These are phyloP conservation scores for Funneliformis geosporum DNA, from an alignment of 192 early-diverging fungal genomes.

Conservation along the genomic window DNA sequence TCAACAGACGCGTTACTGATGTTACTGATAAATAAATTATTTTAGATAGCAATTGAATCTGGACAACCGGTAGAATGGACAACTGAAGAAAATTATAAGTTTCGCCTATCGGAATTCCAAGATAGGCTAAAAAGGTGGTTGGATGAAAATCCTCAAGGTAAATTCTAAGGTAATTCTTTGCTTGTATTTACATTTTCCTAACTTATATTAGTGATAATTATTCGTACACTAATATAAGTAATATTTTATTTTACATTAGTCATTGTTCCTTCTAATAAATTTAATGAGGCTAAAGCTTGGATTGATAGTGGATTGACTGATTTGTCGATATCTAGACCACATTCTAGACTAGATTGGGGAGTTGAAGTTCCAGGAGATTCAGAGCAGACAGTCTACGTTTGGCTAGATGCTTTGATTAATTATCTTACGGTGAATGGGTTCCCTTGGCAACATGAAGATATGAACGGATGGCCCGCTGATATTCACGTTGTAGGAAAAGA, in stretches of 20 bases:
- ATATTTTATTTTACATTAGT: slow-evolving; percentile 36
- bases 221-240: no score
- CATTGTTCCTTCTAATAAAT: slow-evolving; percentile 65
- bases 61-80: slow-evolving; percentile 89
- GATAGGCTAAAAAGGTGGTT: slow-evolving; percentile 70
- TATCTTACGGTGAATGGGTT: slow-evolving; percentile 88
- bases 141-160: slow-evolving; percentile 60
- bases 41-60: slow-evolving; percentile 73
- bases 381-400: slow-evolving; percentile 93
- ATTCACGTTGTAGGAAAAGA: slow-evolving; percentile 94
- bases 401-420: slow-evolving; percentile 94
- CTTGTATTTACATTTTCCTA: background rate
- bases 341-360: slow-evolving; percentile 82
- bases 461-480: slow-evolving; percentile 64
- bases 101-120: slow-evolving; percentile 68
- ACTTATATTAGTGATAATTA: no score
- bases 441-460: slow-evolving; percentile 59
- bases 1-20: background rate
- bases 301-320: slow-evolving; percentile 63
- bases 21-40: slow-evolving; percentile 6
- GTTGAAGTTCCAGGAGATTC: slow-evolving; percentile 87
- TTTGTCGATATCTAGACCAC: slow-evolving; percentile 84
- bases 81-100: slow-evolving; percentile 92
- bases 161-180: background rate
- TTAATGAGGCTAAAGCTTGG: slow-evolving; percentile 69